Evolutionary conservation across 139 green algal species (phyloP), one percentile per base, ranked within the genome.

Genomic region (Tetraselmis striata): DNA sequence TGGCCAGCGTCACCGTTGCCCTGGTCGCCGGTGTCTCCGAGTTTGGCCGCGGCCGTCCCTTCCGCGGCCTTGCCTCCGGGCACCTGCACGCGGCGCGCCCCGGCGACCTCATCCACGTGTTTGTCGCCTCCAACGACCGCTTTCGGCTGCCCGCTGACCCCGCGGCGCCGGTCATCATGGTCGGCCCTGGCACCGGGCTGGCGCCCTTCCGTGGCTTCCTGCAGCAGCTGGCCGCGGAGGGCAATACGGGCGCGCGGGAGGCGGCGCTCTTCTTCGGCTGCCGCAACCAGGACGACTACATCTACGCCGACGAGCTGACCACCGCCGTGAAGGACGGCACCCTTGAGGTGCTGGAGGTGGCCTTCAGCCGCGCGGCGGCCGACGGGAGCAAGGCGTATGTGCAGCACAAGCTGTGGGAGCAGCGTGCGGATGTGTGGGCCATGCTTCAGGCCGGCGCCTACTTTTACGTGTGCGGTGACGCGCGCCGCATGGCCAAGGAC

Each of bases 131-230:
- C 30, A 88, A 89, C 45, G 45, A 67, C 45, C 45, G 45, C 76
- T 99, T 99, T 90, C 91, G 90, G 83, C 90, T 98, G 81, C 97
- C 97, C 0, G 5, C 77, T 23, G 84, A 95, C 82, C 78, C 87
- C 1, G 28, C 27, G 1, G 81, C 82, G 67, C 96, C 97, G 0
- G 74, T 99, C 27, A 83, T 99, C 28, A 98, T 99, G 97, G 87
- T 99, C 1, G 96, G 96, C 1, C 96, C 96, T 0, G 96, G 96
- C 84, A 99, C 96, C 0, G 96, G 96, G 0, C 88, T 99, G 28
- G 97, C 97, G 0, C 97, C 97, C 29, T 99, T 99, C 90, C 85
- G 97, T 2, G 97, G 95, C 28, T 99, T 99, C 87, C 86, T 99
- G 45, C 96, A 99, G 90, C 93, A 98, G 77, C 85, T 95, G 0